Percentiles rank a stretch among this genome's conserved stretches.
Evolutionary conservation across 1,284 basidiomycete genomes (phyloP).

Genomic region (Volvariella volvacea): DNA sequence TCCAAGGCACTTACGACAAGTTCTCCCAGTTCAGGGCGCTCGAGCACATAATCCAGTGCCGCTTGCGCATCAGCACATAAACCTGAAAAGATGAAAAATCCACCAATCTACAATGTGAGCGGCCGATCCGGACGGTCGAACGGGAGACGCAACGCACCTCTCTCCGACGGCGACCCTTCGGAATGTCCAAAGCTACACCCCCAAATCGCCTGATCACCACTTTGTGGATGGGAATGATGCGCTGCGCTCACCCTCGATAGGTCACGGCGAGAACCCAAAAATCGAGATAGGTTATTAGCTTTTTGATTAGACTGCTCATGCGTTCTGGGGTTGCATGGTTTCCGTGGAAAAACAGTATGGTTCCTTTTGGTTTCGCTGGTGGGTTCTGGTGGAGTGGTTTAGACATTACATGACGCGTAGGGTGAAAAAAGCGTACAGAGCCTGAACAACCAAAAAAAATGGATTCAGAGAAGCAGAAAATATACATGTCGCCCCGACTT

Average conservation of each 20-base stretch:
- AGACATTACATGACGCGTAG: too few species aligned
- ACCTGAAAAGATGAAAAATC: too few species aligned
- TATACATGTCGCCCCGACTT: too few species aligned
- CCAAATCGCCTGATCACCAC: background rate
- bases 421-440: too few species aligned
- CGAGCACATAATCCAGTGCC: slow-evolving; percentile 27
- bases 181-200: slow-evolving; percentile 26
- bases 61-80: slow-evolving; percentile 33
- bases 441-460: too few species aligned
- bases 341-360: slow-evolving; percentile 35
- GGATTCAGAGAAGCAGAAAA: too few species aligned
- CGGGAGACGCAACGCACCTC: slow-evolving; percentile 19
- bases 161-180: slow-evolving; percentile 26
- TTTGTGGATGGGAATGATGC: background rate
- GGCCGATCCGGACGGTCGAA: background rate
- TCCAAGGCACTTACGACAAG: background rate
- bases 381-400: too few species aligned
- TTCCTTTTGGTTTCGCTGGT: slow-evolving; percentile 6
- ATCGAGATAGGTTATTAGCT: slow-evolving; percentile 17
- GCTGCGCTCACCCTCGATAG: slow-evolving; percentile 30
- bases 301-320: slow-evolving; percentile 14
- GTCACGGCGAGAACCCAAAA: slow-evolving; percentile 32
- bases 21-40: slow-evolving; percentile 18
- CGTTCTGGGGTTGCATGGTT: slow-evolving; percentile 27
- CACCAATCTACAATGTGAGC: background rate